Base-by-base conservation (phyloP, 1,139 yeast species). In the Blastobotrys niveus region DNA sequence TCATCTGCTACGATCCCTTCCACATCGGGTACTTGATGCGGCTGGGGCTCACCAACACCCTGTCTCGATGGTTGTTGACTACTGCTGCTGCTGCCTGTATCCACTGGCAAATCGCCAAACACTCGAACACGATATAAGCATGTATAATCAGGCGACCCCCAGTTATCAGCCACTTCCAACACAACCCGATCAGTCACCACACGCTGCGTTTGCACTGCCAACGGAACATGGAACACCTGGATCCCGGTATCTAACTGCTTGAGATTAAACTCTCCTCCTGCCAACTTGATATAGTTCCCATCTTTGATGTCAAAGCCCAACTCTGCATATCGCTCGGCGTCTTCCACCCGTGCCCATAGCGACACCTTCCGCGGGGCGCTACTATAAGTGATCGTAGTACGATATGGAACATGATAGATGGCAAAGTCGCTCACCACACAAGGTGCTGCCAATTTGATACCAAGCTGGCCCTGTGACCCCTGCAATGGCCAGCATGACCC, bases 401-500 rank as follows among this genome's bases (percentile, higher is more conserved):
- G 52, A 12, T 52, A 52, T 12, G 54, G 55, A 3, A 59, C 57
- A 45, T 65, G 68, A 31, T 60, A 59, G 5, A 65, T 36, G 2
- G 62, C 60, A 14, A 65, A 47, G 14, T 61, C 62, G 4, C 61
- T 53, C 6, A 61, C 49, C 22, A 39, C 41, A 18, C 60, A 55
- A 9, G 50, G 49, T 5, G 52, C 49, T 2, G 65, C 59, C 27
- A 65, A 50, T 8, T 48, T 40, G 18, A 65, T 49, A 0, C 59
- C 67, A 29, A 65, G 49, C 7, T 46, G 52, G 9, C 68, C 69
- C 12, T 45, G 32, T 2, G 47, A 42, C 1, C 68, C 68, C 9
- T 57, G 52, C 41, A 65, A 58, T 20, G 68, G 62, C 70, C 70
- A 65, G 48, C 69, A 65, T 38, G 53, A 53, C 5, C 67, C 68